Evolutionary conservation across 2,329 filamentous ascomycete genomes (phyloP), one percentile per base, ranked within the genome.

Genomic region (Ophiostoma australiae): DNA sequence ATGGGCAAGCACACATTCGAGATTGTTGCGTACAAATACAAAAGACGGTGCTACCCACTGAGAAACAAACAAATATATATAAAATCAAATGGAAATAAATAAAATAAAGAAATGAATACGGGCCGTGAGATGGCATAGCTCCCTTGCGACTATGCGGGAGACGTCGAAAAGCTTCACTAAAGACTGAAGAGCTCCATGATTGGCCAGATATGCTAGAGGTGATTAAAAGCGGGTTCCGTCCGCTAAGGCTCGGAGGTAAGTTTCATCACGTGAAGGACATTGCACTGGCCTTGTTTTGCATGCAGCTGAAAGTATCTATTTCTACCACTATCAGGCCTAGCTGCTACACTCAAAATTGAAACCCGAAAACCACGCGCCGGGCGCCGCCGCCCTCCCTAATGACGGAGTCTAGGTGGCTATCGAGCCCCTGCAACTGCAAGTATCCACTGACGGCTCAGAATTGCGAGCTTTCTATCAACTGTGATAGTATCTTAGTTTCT

Each of bases 101-200:
- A 20, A 20, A 7, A n/a, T 20, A 37, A 66, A 17, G n/a, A 15
- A 23, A 39, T 8, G 39, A 66, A 23, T 33, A 2, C 23, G 27
- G 4, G 58, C 58, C 23, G 11, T 31, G 27, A 6, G 27, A 15
- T 33, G 8, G 23, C 55, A 33, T 20, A 63, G 58, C 58, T 63
- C 58, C 58, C 58, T 33, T 58, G 52, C n/a, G 39, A 27, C n/a
- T 27, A 27, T 27, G 44, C 17, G 58, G 27, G 0, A 7, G 33
- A 65, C 61, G 33, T 37, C 61, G 61, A 65, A 65, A 65, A 65
- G 61, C 61, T 65, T 65, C 33, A 65, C 7, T 65, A 17, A 5
- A 20, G 33, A 65, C 17, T 37, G 7, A 15, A 37, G 33, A 35
- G 31, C 58, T 37, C 33, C 20, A n/a, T 23, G 61, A 65, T 65